Conservation (phyloP, 306 rosid genomes). For the Lathyrus sativus region DNA sequence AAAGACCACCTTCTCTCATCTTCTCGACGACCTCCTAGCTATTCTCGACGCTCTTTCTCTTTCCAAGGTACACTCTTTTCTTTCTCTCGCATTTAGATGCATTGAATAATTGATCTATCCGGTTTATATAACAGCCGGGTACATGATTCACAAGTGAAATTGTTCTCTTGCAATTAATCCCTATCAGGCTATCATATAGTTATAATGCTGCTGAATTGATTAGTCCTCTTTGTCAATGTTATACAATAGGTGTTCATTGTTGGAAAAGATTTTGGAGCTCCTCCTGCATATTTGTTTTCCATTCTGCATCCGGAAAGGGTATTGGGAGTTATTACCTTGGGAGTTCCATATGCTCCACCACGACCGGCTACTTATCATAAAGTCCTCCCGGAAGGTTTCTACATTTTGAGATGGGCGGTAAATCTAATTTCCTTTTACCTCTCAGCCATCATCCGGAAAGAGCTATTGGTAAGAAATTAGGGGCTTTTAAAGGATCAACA, state of each 20-base stretch:
- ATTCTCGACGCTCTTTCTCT: slow-evolving; percentile 34
- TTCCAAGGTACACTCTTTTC: background rate
- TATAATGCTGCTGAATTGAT: slow-evolving; percentile 12
- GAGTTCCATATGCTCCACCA: slow-evolving; percentile 62
- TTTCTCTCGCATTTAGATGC: background rate
- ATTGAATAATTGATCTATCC: too few relatives aligned
- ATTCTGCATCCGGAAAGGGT: slow-evolving; percentile 69
- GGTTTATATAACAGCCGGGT: too few relatives aligned
- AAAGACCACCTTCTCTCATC: slow-evolving; percentile 40
- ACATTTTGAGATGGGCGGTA: slow-evolving; percentile 76
- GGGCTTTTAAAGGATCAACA: too few relatives aligned
- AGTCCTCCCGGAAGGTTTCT: slow-evolving; percentile 71
- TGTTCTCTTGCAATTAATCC: background rate
- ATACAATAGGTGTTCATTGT: slow-evolving; percentile 55
- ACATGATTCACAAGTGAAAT: too few relatives aligned
- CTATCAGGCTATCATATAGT: background rate
- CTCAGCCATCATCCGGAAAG: background rate
- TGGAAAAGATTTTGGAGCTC: slow-evolving; percentile 77
- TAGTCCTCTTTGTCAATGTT: too few relatives aligned
- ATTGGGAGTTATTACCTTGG: slow-evolving; percentile 69
- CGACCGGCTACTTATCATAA: slow-evolving; percentile 28
- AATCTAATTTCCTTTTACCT: background rate
- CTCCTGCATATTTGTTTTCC: slow-evolving; percentile 56
- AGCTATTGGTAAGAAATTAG: too few relatives aligned
- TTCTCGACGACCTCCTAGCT: slow-evolving; percentile 54